These are phyloP conservation scores for Pichia nanzhaoensis DNA, from an alignment of 805 yeast genomes.

Conservation along the genomic window DNA sequence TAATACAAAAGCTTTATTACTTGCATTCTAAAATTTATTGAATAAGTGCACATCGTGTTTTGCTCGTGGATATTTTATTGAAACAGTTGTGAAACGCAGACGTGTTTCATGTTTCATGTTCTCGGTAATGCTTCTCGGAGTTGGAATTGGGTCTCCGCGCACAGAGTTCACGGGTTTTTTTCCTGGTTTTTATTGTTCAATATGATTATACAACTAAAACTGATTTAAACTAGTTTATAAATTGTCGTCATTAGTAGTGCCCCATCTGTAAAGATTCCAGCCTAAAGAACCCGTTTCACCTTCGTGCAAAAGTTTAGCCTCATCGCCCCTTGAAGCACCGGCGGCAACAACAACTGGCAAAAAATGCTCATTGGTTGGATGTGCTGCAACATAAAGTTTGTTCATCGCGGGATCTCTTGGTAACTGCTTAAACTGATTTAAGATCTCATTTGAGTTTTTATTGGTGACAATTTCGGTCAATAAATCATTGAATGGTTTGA, in stretches of 20 bases:
- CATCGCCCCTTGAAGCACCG: conserved; percentile 43
- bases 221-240: background rate
- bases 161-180: too few species aligned
- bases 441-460: conserved; percentile 25
- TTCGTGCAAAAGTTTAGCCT: conserved; percentile 41
- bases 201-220: too few species aligned
- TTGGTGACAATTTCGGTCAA: conserved; percentile 35
- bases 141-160: too few species aligned
- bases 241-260: conserved; percentile 2
- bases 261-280: conserved; percentile 61
- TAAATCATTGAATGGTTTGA: conserved; percentile 42
- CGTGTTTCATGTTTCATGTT: too few species aligned
- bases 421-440: conserved; percentile 34
- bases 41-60: too few species aligned
- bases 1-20: too few species aligned
- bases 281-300: conserved; percentile 45
- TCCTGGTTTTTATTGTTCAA: too few species aligned
- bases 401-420: conserved; percentile 20
- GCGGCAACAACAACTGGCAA: conserved; percentile 58
- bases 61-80: too few species aligned
- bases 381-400: conserved; percentile 41
- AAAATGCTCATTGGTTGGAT: conserved; percentile 75
- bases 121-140: too few species aligned
- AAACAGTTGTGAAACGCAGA: too few species aligned
- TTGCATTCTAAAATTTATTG: too few species aligned